Base-by-base conservation (phyloP, 306 rosid species). In the Cucurbita ficifolia region DNA sequence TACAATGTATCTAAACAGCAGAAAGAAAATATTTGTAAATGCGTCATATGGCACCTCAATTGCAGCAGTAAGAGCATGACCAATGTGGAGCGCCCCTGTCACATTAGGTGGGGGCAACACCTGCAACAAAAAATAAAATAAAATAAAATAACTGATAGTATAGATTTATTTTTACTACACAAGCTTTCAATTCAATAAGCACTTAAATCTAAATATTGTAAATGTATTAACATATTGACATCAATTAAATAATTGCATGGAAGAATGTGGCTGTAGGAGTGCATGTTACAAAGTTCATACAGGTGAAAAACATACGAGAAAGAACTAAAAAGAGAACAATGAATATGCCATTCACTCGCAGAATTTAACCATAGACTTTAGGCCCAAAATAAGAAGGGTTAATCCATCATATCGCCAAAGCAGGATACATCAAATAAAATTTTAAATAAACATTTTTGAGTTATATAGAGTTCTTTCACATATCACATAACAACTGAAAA, bases 11-110 rank as follows among this genome's bases (percentile, higher is more conserved):
- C 22, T 62, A 46, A 35, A 72, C 14, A 51, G 33, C 18, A 50
- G 48, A 35, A 72, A 72, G 29, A 51, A 29, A 16, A 4, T 43
- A 5, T 18, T 38, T 36, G 17, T 76, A 16, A 60, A 70, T 10
- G 13, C 52, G 33, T 61, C 51, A 6, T 12, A 63, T n/a, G 51
- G 5, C 50, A 91, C 99, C 99, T 94, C 96, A 17, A 94, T 72
- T 48, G 99, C 95, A 72, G 97, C 92, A 56, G 96, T 89, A 76
- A 94, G 97, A 64, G 96, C 99, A 72, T 94, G 97, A 48, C 99
- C 99, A 39, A 91, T 94, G 76, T 94, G 97, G 78, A 94, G 97
- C 18, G 96, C 96, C 56, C 99, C 99, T 1, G 99, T 91, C 81
- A 91, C 97, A 52, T 91, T 94, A 11, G 99, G 97, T 59, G 99